phyloP scores from a whole-genome alignment of 208 protist genomes.

The Acanthamoeba sp. region DNA sequence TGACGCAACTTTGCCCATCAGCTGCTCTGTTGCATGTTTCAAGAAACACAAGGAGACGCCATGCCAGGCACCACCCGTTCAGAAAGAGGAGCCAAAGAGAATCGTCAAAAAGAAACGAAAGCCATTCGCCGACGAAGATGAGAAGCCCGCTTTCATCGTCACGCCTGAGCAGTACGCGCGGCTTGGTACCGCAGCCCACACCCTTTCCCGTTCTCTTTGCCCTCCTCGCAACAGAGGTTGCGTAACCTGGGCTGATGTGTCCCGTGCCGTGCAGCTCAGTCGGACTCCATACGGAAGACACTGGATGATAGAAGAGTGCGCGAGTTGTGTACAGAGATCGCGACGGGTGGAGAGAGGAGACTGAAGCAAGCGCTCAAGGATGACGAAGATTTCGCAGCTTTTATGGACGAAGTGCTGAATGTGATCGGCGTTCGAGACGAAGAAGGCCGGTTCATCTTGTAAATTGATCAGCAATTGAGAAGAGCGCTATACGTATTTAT shows the following conservation, averaged over 20 bases:
- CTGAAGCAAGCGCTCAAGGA: slow-evolving; percentile 61
- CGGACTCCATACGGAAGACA: not conserved
- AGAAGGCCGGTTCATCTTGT: slow-evolving; percentile 53
- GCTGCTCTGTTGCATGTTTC: slow-evolving; percentile 58
- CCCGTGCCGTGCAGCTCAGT: not conserved
- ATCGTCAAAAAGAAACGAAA: not conserved
- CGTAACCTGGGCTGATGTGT: not conserved
- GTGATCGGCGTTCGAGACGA: slow-evolving; percentile 58
- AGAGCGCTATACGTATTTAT: not conserved
- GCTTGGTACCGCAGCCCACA: not conserved
- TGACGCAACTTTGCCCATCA: not conserved
- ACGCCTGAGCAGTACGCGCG: slow-evolving; percentile 6
- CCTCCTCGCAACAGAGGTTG: not conserved
- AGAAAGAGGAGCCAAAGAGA: not conserved
- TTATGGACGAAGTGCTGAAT: slow-evolving; percentile 45
- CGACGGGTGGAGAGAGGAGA: not conserved
- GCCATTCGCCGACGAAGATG: not conserved
- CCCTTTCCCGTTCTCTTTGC: not conserved
- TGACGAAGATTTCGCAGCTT: slow-evolving; percentile 22
- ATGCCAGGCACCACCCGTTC: not conserved
- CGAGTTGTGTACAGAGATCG: not conserved
- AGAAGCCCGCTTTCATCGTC: slow-evolving; percentile 35
- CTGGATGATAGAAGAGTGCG: not conserved
- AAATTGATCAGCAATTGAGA: slow-evolving; percentile 12
- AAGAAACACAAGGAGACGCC: slow-evolving; percentile 69